Base-by-base conservation (phyloP, 768 basidiomycete species). In the Favolaschia claudopus region DNA sequence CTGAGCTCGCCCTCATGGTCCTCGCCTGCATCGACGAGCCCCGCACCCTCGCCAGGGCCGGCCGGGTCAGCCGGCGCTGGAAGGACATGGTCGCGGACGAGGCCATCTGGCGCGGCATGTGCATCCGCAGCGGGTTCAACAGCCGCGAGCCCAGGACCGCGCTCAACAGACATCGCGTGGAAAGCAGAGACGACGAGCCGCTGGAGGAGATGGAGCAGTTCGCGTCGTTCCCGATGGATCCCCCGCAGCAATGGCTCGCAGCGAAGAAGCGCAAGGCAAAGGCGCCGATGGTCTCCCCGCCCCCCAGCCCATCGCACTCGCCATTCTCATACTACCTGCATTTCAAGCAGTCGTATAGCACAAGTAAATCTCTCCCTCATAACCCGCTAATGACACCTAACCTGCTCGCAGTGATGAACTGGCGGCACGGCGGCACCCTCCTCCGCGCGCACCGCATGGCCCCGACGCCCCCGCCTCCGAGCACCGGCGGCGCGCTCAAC, bases 101-200 rank as follows among this genome's bases (percentile, higher is more conserved):
- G 63, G 82, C 78, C 62, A 78, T 92, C 12, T 98, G 95, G 96
- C 87, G 85, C 72, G 66, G 79, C 12, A 85, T 96, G 85, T 94
- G 89, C 67, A 72, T 76, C 12, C 67, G 17, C 83, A 87, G 69
- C 81, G 81, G 7, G 91, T 87, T 64, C 66, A 69, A 52, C 70
- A 76, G 51, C 60, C 60, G 34, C 68, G 69, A 44, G 65, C 66
- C 28, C 54, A 69, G 29, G 55, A 25, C 8, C 40, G 43, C n/a
- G n/a, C n/a, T 25, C 36, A 43, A 29, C 39, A 43, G 42, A 34
- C 31, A 15, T 29, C 24, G 38, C 7, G 17, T 29, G 22, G 34
- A 19, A 19, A 70, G 68, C 19, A 66, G 69, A 46, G 74, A 76
- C 15, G 72, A 75, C 20, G 75, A 82, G 50, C 67, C 69, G 24